Conservation (phyloP, 805 yeast species). For the Ogataea saltuana region DNA sequence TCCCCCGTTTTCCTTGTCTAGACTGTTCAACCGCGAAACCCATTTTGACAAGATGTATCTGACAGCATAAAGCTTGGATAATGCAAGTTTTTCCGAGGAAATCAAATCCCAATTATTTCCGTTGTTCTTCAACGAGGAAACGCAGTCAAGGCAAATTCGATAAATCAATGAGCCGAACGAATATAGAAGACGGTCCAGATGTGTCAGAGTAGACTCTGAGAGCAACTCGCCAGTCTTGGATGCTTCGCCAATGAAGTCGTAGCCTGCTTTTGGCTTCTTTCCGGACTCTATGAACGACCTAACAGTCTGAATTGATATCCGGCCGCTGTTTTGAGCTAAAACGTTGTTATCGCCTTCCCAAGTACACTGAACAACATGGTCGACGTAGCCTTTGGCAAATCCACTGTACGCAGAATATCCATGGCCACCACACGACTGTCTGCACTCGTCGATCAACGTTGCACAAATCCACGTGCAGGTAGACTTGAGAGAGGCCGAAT, state of each 20-base stretch:
- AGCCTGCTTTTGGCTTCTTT: conserved; percentile 47
- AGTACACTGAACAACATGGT: conserved; percentile 97
- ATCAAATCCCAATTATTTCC: conserved; percentile 46
- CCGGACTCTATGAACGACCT: conserved; percentile 40
- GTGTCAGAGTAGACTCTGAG: conserved; percentile 31
- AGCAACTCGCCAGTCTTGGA: conserved; percentile 36
- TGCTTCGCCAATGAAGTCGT: conserved; percentile 37
- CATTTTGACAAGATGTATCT: conserved; percentile 46
- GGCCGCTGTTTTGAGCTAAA: conserved; percentile 79
- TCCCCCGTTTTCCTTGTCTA: conserved; percentile 34
- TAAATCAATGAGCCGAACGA: conserved; percentile 44
- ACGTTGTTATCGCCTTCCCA: conserved; percentile 98
- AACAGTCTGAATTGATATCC: conserved; percentile 62
- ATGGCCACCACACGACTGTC: conserved; percentile 96
- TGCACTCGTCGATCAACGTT: conserved; percentile 77
- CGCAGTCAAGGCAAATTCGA: conserved; percentile 39
- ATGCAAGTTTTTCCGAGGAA: conserved; percentile 45
- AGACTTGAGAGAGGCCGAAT: conserved; percentile 86
- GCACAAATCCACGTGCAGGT: conserved; percentile 87
- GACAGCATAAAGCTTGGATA: conserved; percentile 54
- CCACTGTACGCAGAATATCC: conserved; percentile 94
- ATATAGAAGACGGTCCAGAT: conserved; percentile 35
- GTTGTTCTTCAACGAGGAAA: conserved; percentile 35
- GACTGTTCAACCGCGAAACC: conserved; percentile 35
- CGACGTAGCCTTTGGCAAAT: conserved; percentile 83